A percentile compares a stretch with the other conserved stretches of the same genome.
phyloP scores from a whole-genome alignment of 768 basidiomycete species.

The Tylopilus felleus region DNA sequence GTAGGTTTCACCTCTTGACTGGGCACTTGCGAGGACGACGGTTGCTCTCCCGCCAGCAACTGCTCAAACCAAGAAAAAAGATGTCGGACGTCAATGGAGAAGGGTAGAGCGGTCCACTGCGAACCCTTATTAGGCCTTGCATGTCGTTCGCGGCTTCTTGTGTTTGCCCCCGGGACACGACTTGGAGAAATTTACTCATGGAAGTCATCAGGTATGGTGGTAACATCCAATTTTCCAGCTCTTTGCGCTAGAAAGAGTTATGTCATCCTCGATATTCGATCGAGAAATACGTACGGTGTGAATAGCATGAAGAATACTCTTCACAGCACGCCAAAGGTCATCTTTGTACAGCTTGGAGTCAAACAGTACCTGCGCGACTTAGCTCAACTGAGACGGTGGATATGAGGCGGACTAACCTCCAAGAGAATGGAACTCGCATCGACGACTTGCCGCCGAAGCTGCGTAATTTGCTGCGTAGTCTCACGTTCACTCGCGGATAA shows the following conservation, averaged over 20 bases:
- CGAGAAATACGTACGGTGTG: conserved; percentile 23
- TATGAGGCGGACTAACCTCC: conserved; percentile 32
- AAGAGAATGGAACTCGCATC: conserved; percentile 50
- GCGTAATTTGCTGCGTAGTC: conserved; percentile 27
- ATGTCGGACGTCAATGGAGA: conserved; percentile 38
- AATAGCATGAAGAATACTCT: conserved; percentile 20
- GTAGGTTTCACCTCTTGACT: conserved; percentile 7
- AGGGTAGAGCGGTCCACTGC: conserved; percentile 43
- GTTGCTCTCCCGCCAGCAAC: conserved; percentile 33
- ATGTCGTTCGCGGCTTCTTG: conserved; percentile 31
- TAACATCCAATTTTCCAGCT: conserved; percentile 39
- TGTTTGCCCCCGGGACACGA: conserved; percentile 21
- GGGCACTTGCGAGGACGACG: conserved; percentile 16
- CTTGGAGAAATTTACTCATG: conserved; percentile 32
- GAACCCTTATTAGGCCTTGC: conserved; percentile 53
- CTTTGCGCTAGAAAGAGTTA: conserved; percentile 41
- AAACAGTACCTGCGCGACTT: conserved; percentile 14
- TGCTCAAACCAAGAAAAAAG: conserved; percentile 43
- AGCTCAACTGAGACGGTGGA: conserved; percentile 2
- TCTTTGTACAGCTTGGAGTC: conserved; percentile 24
- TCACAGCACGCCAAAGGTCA: conserved; percentile 25
- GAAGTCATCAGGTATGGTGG: conserved; percentile 39
- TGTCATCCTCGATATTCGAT: conserved; percentile 11
- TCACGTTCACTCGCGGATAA: conserved; percentile 39
- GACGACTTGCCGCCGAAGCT: conserved; percentile 44